Evolutionary conservation across 2,329 filamentous ascomycete species (phyloP), one percentile per base, ranked within the genome.

Genomic region (Byssochlamys sp.): DNA sequence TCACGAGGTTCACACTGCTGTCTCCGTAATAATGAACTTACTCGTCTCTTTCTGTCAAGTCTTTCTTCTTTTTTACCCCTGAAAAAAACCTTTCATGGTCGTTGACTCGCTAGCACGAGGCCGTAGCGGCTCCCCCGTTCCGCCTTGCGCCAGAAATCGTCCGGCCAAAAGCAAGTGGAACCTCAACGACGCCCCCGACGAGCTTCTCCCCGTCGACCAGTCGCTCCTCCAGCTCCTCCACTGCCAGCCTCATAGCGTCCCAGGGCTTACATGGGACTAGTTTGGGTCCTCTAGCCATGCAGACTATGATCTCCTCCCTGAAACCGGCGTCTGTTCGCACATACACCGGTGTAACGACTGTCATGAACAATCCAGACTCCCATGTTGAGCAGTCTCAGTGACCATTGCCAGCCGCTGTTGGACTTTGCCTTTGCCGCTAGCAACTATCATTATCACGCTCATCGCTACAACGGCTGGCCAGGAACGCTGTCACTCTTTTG

Each of bases 311-410:
- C 49, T 51, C 27, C 49, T 51, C 49, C 49, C 27, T 51, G 49
- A 51, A 51, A 51, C 49, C 49, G 49, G 49, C 49, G 49, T 28
- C 49, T 28, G 49, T 51, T 51, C 49, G 49, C 49, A 51, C 49
- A 28, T 51, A 51, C 49, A 51, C 49, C 49, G 49, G 49, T 51
- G 49, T 51, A 51, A 51, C 49, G 49, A 51, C 49, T 51, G 49
- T 51, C 49, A 51, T 51, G 49, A 19, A 51, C 27, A 51, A 26
- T 51, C 49, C 49, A 51, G 49, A 51, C 49, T 51, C 27, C 49
- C 49, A 51, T 12, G 49, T 24, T 51, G 49, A 51, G 49, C 49
- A 26, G 49, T 24, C 49, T 51, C 49, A 51, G 49, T 12, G 10
- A 28, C 49, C 24, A 51, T 51, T 24, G 19, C 49, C 49, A 51